phyloP scores from a whole-genome alignment of 2,329 filamentous ascomycete species.

The Lachnellula occidentalis region DNA sequence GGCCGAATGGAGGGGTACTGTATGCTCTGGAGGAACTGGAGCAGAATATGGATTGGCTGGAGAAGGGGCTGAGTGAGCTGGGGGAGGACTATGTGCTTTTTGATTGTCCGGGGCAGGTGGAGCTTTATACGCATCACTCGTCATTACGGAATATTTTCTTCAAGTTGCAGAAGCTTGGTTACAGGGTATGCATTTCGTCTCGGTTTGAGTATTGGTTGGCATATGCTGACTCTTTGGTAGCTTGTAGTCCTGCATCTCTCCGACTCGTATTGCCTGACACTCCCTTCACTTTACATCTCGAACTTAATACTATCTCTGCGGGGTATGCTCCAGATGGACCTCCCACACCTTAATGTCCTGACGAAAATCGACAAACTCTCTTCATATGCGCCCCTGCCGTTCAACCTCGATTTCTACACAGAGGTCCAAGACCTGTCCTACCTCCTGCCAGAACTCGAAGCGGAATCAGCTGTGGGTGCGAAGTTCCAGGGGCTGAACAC shows the following conservation, averaged over 20 bases:
- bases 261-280: slow-evolving; percentile 87
- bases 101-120: slow-evolving; percentile 94
- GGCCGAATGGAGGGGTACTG: slow-evolving; percentile 86
- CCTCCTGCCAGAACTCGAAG: slow-evolving; percentile 72
- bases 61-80: slow-evolving; percentile 70
- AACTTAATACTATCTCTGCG: slow-evolving; percentile 88
- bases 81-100: slow-evolving; percentile 91
- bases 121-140: slow-evolving; percentile 92
- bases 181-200: slow-evolving; percentile 61
- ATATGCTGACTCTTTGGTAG: slow-evolving; percentile 43
- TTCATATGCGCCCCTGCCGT: slow-evolving; percentile 78
- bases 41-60: slow-evolving; percentile 88
- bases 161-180: slow-evolving; percentile 82
- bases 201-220: neutral
- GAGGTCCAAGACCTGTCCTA: slow-evolving; percentile 91
- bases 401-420: slow-evolving; percentile 96
- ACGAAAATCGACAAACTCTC: slow-evolving; percentile 96
- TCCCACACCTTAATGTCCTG: slow-evolving; percentile 90
- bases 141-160: slow-evolving; percentile 90
- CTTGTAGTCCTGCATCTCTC: slow-evolving; percentile 89
- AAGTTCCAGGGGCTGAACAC: slow-evolving; percentile 84
- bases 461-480: slow-evolving; percentile 66
- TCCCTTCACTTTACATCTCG: slow-evolving; percentile 91
- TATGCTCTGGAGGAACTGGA: slow-evolving; percentile 96
- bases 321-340: slow-evolving; percentile 97